phyloP scores from a whole-genome alignment of 495 filamentous ascomycete species.

The Lophiostoma macrostomum region DNA sequence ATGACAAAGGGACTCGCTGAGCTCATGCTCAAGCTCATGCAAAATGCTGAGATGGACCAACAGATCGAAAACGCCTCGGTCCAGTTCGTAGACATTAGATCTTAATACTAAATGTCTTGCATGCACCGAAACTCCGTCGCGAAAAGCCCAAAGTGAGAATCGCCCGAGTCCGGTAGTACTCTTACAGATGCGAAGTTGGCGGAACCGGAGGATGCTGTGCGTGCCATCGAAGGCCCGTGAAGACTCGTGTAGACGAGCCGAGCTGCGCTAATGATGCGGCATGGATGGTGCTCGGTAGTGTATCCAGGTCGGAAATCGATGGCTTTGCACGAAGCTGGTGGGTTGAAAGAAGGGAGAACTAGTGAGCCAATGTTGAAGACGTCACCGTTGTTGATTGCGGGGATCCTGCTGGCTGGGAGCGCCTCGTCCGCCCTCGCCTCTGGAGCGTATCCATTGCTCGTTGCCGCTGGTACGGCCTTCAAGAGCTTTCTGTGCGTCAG shows the following conservation, averaged over 20 bases:
- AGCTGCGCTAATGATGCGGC: not conserved
- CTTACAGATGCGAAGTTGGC: conserved; percentile 15
- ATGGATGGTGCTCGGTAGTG: not conserved
- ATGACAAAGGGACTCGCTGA: not conserved
- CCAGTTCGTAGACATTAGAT: conserved; percentile 21
- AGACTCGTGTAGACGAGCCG: not conserved
- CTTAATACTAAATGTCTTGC: conserved; percentile 12
- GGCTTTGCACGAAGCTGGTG: not conserved
- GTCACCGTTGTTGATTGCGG: conserved; percentile 22
- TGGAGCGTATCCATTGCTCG: conserved; percentile 60
- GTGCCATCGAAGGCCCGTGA: not conserved
- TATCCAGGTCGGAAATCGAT: too few relatives aligned
- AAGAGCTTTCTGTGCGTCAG: conserved; percentile 43
- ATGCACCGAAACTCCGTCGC: conserved; percentile 15
- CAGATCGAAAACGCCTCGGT: not conserved
- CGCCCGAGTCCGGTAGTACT: conserved; percentile 9
- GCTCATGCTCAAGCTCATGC: not conserved
- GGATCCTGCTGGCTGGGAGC: conserved; percentile 30
- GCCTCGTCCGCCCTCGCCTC: conserved; percentile 47
- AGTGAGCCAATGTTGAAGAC: too few relatives aligned
- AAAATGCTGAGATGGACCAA: conserved; percentile 21
- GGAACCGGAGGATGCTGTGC: not conserved
- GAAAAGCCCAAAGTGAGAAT: not conserved
- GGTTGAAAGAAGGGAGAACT: not conserved
- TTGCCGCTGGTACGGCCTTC: conserved; percentile 58